phyloP scores from a whole-genome alignment of 2,329 filamentous ascomycete genomes.

The Chaetothyriales sp. region DNA sequence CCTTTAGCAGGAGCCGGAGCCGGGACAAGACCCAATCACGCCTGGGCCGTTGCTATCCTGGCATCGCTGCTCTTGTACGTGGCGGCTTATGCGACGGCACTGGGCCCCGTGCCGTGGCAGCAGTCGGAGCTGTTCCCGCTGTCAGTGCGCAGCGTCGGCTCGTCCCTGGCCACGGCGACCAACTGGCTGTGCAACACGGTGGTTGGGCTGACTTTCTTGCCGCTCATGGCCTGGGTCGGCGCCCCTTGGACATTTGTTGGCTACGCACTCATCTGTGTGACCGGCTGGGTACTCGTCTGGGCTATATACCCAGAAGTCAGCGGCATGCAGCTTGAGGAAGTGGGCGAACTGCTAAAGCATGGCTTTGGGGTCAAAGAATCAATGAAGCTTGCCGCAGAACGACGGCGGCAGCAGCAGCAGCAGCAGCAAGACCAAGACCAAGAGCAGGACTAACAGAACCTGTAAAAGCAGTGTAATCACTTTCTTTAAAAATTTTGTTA shows the following conservation, averaged over 20 bases:
- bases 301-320: slow-evolving; percentile 74
- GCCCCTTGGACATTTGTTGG: slow-evolving; percentile 63
- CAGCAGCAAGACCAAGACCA: too few species aligned
- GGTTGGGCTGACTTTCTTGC: slow-evolving; percentile 72
- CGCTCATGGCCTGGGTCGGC: slow-evolving; percentile 63
- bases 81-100: slow-evolving; percentile 66
- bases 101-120: slow-evolving; percentile 93
- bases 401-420: too few species aligned
- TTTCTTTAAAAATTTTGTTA: background rate
- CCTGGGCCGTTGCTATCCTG: slow-evolving; percentile 44
- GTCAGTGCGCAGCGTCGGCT: slow-evolving; percentile 46
- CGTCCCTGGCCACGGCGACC: slow-evolving; percentile 51
- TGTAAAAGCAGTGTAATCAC: background rate
- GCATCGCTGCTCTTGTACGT: slow-evolving; percentile 69
- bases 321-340: slow-evolving; percentile 67
- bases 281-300: slow-evolving; percentile 55
- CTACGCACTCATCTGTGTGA: slow-evolving; percentile 58
- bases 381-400: background rate
- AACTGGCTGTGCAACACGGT: slow-evolving; percentile 83
- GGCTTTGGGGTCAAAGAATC: slow-evolving; percentile 51
- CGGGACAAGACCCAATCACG: slow-evolving; percentile 9
- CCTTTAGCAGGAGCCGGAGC: slow-evolving; percentile 19
- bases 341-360: slow-evolving; percentile 52
- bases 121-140: slow-evolving; percentile 79
- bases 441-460: background rate